phyloP scores from a whole-genome alignment of 2,329 filamentous ascomycete genomes.

The Alternaria viburni region DNA sequence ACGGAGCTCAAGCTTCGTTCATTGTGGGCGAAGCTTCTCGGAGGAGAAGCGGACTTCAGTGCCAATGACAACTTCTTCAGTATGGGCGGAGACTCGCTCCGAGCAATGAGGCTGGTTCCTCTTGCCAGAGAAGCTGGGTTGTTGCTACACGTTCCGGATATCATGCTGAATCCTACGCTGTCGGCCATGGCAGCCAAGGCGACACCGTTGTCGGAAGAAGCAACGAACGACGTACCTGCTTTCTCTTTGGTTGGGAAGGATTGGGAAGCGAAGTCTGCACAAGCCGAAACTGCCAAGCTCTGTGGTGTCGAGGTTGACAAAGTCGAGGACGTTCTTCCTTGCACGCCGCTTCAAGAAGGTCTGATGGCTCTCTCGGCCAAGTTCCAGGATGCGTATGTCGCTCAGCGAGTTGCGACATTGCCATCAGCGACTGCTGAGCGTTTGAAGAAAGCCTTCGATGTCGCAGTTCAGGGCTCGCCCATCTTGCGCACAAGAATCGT shows the following conservation, averaged over 20 bases:
- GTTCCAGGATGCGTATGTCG: slow-evolving; percentile 47
- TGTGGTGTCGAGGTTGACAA: slow-evolving; percentile 30
- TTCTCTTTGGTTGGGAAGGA: slow-evolving; percentile 41
- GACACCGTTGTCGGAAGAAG: slow-evolving; percentile 26
- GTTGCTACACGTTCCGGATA: slow-evolving; percentile 61
- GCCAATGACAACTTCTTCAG: slow-evolving; percentile 53
- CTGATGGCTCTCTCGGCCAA: slow-evolving; percentile 50
- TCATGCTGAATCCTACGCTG: slow-evolving; percentile 58
- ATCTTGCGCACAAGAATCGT: slow-evolving; percentile 51
- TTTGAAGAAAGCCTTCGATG: slow-evolving; percentile 48
- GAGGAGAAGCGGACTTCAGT: slow-evolving; percentile 41
- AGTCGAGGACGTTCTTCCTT: slow-evolving; percentile 52
- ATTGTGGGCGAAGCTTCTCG: slow-evolving; percentile 43
- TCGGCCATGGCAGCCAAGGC: slow-evolving; percentile 54
- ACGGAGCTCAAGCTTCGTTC: slow-evolving; percentile 38
- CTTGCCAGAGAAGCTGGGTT: slow-evolving; percentile 58
- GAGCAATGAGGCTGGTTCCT: slow-evolving; percentile 63
- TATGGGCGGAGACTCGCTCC: slow-evolving; percentile 58
- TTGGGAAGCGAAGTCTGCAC: slow-evolving; percentile 41
- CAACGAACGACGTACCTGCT: slow-evolving; percentile 31
- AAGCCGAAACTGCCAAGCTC: slow-evolving; percentile 46
- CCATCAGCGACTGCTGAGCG: slow-evolving; percentile 38
- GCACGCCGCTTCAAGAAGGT: slow-evolving; percentile 51
- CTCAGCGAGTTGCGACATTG: slow-evolving; percentile 45
- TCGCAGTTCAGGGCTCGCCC: slow-evolving; percentile 35